These are phyloP conservation scores for Triangularia verruculosa DNA, from an alignment of 2,329 filamentous ascomycete species.

Conservation along the genomic window DNA sequence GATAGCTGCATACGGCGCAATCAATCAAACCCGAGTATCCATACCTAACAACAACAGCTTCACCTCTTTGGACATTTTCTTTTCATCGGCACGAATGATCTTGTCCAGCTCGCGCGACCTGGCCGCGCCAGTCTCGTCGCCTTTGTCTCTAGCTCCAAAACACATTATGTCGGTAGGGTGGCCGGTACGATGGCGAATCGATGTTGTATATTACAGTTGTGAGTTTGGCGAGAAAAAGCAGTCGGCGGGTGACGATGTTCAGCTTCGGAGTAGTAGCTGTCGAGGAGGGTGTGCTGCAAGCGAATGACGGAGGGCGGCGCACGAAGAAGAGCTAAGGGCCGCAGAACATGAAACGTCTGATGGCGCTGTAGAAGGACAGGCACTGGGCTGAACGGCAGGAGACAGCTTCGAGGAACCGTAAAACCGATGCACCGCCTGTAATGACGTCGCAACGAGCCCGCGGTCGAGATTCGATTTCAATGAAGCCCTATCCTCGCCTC, in stretches of 20 bases:
- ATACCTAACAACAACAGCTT: constrained; percentile 90
- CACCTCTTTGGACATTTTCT: constrained; percentile 79
- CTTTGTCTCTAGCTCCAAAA: constrained; percentile 56
- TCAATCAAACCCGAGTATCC: constrained; percentile 26
- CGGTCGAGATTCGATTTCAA: neutral
- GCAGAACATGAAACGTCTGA: constrained; percentile 6
- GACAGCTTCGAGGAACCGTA: neutral
- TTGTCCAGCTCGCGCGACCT: constrained; percentile 80
- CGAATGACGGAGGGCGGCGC: neutral
- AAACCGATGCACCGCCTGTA: neutral
- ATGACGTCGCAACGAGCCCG: constrained; percentile 2
- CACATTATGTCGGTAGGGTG: constrained; percentile 51
- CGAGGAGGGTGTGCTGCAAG: neutral
- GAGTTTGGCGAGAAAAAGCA: neutral
- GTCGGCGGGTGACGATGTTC: neutral
- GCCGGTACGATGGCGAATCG: neutral
- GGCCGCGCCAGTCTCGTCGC: constrained; percentile 47
- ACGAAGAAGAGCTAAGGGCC: neutral
- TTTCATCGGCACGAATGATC: constrained; percentile 81
- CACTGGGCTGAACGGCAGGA: neutral
- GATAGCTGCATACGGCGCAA: neutral
- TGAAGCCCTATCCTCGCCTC: neutral
- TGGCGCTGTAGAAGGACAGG: neutral
- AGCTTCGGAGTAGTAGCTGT: neutral
- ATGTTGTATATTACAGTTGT: neutral